Conservation (phyloP, 2,329 filamentous ascomycete species). For the Coniochaeta sp. region DNA sequence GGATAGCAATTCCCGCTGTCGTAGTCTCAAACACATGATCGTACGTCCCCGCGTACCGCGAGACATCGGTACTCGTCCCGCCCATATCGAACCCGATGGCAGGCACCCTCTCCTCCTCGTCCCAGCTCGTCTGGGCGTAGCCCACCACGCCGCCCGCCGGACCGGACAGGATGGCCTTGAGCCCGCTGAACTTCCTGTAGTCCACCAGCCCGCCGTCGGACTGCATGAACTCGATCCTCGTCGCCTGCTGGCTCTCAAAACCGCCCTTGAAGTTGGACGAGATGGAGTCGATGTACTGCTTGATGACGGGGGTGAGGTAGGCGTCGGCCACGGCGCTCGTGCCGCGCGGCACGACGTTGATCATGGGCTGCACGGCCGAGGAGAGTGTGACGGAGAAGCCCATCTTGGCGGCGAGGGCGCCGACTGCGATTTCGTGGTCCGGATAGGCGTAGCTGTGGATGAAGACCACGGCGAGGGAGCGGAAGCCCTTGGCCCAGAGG, state of each 20-base stretch:
- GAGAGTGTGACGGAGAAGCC: conserved; percentile 63
- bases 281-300: conserved; percentile 63
- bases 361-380: conserved; percentile 66
- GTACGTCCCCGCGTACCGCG: conserved; percentile 57
- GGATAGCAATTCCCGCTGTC: conserved; percentile 60
- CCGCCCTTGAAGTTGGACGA: conserved; percentile 53
- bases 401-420: conserved; percentile 7
- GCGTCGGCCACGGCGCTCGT: conserved; percentile 69
- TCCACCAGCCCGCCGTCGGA: conserved; percentile 41
- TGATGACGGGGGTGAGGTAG: conserved; percentile 65
- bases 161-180: conserved; percentile 58
- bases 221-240: conserved; percentile 68
- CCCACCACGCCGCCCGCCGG: conserved; percentile 67
- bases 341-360: conserved; percentile 63
- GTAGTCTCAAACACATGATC: conserved; percentile 66
- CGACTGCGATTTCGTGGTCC: conserved; percentile 11
- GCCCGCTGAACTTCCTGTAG: conserved; percentile 12
- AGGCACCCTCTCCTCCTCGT: conserved; percentile 56
- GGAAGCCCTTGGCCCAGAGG: conserved; percentile 54
- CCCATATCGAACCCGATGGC: conserved; percentile 70
- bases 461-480: conserved; percentile 27
- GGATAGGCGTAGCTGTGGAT: conserved; percentile 12
- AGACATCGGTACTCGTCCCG: conserved; percentile 41
- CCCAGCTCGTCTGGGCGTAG: conserved; percentile 67
- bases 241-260: conserved; percentile 47